Conservation (phyloP, 257 asterid species). For the Salvia miltiorrhiza region DNA sequence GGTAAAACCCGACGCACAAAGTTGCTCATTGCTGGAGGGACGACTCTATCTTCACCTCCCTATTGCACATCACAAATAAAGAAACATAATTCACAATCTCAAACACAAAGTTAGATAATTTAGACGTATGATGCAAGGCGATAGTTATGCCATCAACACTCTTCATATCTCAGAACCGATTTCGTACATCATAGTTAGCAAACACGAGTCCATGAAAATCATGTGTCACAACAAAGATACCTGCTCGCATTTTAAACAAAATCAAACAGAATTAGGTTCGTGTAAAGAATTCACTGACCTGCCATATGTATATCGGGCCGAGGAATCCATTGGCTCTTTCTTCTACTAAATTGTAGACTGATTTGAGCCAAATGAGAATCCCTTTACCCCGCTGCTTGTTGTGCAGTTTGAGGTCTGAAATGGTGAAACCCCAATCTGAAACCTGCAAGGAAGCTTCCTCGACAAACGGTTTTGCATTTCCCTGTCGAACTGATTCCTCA, state of each 20-base stretch:
- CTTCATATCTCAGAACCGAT: neutral
- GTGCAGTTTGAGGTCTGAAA: slow-evolving; percentile 60
- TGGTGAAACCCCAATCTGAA: slow-evolving; percentile 88
- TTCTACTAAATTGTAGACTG: slow-evolving; percentile 52
- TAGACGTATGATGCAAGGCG: too few relatives aligned
- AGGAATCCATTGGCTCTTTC: slow-evolving; percentile 58
- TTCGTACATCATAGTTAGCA: neutral
- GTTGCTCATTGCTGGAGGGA: slow-evolving; percentile 78
- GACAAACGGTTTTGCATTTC: slow-evolving; percentile 62
- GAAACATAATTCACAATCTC: too few relatives aligned
- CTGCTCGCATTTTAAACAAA: neutral
- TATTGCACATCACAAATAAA: slow-evolving; percentile 15
- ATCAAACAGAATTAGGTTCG: neutral
- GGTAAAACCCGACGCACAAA: slow-evolving; percentile 80
- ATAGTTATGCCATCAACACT: too few relatives aligned
- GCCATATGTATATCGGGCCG: slow-evolving; percentile 93
- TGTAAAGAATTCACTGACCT: slow-evolving; percentile 45
- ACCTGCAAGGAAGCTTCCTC: slow-evolving; percentile 84
- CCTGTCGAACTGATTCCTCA: slow-evolving; percentile 89
- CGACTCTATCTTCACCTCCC: slow-evolving; percentile 78
- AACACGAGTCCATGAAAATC: neutral
- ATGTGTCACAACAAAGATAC: neutral
- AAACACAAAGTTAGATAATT: too few relatives aligned
- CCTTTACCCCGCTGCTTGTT: slow-evolving; percentile 51
- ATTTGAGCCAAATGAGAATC: slow-evolving; percentile 62